Evolutionary conservation across 202 grass and related monocot genomes (phyloP), one percentile per base, ranked within the genome.

Genomic region (Zizania palustris): DNA sequence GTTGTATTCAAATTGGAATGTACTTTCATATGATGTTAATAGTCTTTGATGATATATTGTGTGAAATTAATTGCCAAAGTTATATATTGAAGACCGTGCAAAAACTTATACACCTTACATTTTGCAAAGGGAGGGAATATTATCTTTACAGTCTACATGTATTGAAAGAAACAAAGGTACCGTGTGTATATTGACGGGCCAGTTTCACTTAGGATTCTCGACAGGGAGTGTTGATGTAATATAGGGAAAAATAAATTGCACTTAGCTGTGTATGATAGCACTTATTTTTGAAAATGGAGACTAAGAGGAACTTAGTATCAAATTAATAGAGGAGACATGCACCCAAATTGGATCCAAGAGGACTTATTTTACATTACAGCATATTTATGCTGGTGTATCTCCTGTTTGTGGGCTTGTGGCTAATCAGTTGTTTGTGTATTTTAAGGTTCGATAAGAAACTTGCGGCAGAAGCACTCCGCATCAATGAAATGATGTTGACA

Each of bases 401-500:
- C 39, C 22, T 88, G 14, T 67, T 49, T 79, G 3, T 28, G 28
- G 28, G 28, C 28, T 28, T 28, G 28, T 77, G 73, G 80, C 78
- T 63, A 7, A 72, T 46, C 6, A 56, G 3, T 38, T 48, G 13
- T 80, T 69, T 86, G 51, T 16, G 37, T 37, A 11, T 65, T 69
- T 78, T 22, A 60, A 99, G 96, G 78, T 95, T 93, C 67, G 87
- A 95, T 72, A 99, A 89, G 72, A 65, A 79, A 80, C 89, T 99
- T 73, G 87, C 89, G 49, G 96, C 96, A 50, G 96, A 92, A 78
- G 96, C 92, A 69, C 83, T 99, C 36, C 85, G 89, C 34, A 67
- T 93, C 70, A 90, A 88, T 76, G 96, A 99, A 99, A 95, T 85
- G 89, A 95, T 15, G 42, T 80, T 45, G 84, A 99, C 7, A 92